These are phyloP conservation scores for Pseudopithomyces maydicus DNA, from an alignment of 2,329 filamentous ascomycete species.

Conservation along the genomic window DNA sequence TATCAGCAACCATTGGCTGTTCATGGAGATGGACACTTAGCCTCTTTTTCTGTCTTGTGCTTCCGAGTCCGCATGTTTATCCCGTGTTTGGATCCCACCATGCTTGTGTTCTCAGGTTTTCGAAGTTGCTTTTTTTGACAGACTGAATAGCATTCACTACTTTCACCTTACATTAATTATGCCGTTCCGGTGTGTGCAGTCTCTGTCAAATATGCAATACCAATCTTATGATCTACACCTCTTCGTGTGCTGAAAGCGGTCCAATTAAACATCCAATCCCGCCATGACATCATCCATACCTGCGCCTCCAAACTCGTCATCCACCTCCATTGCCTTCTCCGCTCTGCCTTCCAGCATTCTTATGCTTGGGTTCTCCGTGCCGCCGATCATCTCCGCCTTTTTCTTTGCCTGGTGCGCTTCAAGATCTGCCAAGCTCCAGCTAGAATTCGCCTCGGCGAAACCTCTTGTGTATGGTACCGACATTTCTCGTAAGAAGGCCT, in stretches of 20 bases:
- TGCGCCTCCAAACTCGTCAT: slow-evolving; percentile 41
- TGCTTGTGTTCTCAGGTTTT: slow-evolving; percentile 1
- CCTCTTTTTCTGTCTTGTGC: neutral
- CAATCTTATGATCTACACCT: too few relatives aligned
- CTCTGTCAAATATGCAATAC: neutral
- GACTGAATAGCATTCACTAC: neutral
- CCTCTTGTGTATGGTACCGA: slow-evolving; percentile 82
- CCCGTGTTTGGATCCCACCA: neutral
- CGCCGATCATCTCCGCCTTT: slow-evolving; percentile 69
- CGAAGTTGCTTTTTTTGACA: slow-evolving; percentile 1
- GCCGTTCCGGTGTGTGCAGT: neutral
- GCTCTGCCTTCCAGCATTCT: slow-evolving; percentile 37
- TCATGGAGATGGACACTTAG: slow-evolving; percentile 86
- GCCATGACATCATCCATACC: slow-evolving; percentile 46
- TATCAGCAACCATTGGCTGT: slow-evolving; percentile 80
- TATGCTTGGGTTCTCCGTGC: slow-evolving; percentile 58
- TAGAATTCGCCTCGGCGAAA: slow-evolving; percentile 90
- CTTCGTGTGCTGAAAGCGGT: too few relatives aligned
- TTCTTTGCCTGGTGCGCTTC: slow-evolving; percentile 77
- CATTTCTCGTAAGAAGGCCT: slow-evolving; percentile 89
- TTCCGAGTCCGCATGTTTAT: neutral
- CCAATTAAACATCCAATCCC: slow-evolving; percentile 25
- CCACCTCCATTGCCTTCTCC: slow-evolving; percentile 24
- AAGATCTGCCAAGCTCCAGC: slow-evolving; percentile 83
- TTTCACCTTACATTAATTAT: neutral